Evolutionary conservation across 768 basidiomycete genomes (phyloP).

Genomic region (Amyloporia xantha): DNA sequence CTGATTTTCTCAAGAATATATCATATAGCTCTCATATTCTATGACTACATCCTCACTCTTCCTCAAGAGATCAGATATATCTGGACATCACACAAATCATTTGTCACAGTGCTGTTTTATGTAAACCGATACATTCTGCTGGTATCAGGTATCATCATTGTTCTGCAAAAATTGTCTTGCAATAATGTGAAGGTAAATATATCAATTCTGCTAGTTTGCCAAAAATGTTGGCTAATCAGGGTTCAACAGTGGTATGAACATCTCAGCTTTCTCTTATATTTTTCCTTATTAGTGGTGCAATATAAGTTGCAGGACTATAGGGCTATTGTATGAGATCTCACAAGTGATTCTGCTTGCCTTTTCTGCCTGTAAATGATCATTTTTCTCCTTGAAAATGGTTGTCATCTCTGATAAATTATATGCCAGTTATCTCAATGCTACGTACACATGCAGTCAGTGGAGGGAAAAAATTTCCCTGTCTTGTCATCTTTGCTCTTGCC

Average conservation of each 20-base stretch:
- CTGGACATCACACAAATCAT: background rate
- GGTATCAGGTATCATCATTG: background rate
- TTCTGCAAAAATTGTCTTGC: background rate
- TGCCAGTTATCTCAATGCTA: background rate
- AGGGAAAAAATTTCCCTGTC: too few species aligned
- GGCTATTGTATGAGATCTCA: background rate
- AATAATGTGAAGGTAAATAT: background rate
- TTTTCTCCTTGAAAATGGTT: background rate
- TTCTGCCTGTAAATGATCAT: background rate
- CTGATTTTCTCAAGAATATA: too few species aligned
- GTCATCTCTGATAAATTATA: background rate
- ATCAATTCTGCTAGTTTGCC: too few species aligned
- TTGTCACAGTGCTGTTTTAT: conserved; percentile 4
- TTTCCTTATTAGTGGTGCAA: too few species aligned
- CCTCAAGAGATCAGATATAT: conserved; percentile 2
- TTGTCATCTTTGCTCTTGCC: too few species aligned
- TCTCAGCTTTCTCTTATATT: too few species aligned
- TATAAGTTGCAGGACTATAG: background rate
- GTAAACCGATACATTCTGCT: conserved; percentile 7
- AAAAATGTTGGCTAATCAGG: too few species aligned
- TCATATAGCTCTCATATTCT: conserved; percentile 15
- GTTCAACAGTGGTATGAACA: too few species aligned
- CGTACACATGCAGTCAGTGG: background rate
- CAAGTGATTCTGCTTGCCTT: background rate
- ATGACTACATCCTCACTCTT: conserved; percentile 15